Evolutionary conservation across 345 rosid species (phyloP), one percentile per base, ranked within the genome.

Genomic region (Chamaenerion angustifolium): DNA sequence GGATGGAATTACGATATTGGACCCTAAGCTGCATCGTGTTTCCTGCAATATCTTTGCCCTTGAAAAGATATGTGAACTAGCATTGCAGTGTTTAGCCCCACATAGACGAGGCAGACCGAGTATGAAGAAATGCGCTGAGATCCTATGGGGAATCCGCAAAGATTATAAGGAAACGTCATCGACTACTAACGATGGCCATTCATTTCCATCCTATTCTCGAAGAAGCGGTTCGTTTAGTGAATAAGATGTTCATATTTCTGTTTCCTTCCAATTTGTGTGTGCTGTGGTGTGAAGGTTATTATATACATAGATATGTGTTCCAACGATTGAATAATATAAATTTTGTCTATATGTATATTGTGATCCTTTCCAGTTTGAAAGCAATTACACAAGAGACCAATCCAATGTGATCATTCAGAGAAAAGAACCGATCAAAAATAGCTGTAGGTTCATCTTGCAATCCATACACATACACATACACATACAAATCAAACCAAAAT

Each of bases 131-230:
- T 86, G 96, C 43, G 92, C 76, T 11, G 96, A 90, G 82, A 61
- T 83, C 60, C 76, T 92, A 11, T 86, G 98, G 93, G 64, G 72
- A 21, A 74, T 87, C 37, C 98, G 96, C 10, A 92, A 86, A 71
- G 89, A 83, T 61, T 87, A 72, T 67, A 76, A 77, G 62, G 87
- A 78, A 16, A 27, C 46, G 43, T 62, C 56, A 17, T 66, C 62
- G 64, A 55, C 64, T 54, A 31, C 37, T 5, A 31, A 31, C 37
- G 79, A 75, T 56, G 15, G 54, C 45, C 61, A 17, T 43, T 72
- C 68, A 8, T 60, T 60, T 11, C 51, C 76, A 11, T 63, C 73
- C 35, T 45, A 48, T 56, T 78, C 85, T 17, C 64, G 54, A 54
- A 64, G 67, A 53, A 68, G 60, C 42, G 17, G 21, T 56, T 56